Percentiles rank a stretch among this genome's conserved stretches.
Conservation (phyloP, 73 alveolate genomes). For the Effrenium voratum region DNA sequence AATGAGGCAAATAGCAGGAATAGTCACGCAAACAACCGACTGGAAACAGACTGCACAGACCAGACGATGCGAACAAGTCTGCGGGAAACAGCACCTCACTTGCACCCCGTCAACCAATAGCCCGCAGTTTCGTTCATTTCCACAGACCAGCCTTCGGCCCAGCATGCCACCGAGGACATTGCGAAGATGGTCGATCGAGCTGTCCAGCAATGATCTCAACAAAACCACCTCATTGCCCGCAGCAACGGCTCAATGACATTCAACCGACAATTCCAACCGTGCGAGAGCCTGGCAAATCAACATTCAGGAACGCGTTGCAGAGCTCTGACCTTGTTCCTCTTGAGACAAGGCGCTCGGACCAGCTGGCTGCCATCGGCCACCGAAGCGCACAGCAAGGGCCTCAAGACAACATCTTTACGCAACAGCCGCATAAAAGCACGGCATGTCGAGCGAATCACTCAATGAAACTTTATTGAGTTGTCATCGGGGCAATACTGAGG, state of each 20-base stretch:
- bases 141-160: conserved; percentile 35
- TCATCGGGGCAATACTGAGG: conserved; percentile 22
- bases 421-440: neutral
- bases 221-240: conserved; percentile 2
- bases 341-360: conserved; percentile 6
- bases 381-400: conserved; percentile 62
- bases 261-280: too few relatives aligned
- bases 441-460: neutral
- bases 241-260: too few relatives aligned
- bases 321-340: too few relatives aligned
- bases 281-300: too few relatives aligned
- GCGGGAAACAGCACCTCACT: too few relatives aligned
- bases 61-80: too few relatives aligned
- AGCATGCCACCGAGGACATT: conserved; percentile 59
- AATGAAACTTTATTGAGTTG: neutral
- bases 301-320: too few relatives aligned
- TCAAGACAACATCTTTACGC: neutral
- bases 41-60: too few relatives aligned
- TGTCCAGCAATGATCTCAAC: conserved; percentile 39
- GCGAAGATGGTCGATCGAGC: conserved; percentile 45
- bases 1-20: too few relatives aligned
- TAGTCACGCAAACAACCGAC: too few relatives aligned
- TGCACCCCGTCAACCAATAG: too few relatives aligned
- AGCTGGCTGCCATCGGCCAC: conserved; percentile 53
- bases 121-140: too few relatives aligned